Evolutionary conservation across 2,329 filamentous ascomycete genomes (phyloP), one percentile per base, ranked within the genome.

Genomic region (Beauveria scarabaeidicola): DNA sequence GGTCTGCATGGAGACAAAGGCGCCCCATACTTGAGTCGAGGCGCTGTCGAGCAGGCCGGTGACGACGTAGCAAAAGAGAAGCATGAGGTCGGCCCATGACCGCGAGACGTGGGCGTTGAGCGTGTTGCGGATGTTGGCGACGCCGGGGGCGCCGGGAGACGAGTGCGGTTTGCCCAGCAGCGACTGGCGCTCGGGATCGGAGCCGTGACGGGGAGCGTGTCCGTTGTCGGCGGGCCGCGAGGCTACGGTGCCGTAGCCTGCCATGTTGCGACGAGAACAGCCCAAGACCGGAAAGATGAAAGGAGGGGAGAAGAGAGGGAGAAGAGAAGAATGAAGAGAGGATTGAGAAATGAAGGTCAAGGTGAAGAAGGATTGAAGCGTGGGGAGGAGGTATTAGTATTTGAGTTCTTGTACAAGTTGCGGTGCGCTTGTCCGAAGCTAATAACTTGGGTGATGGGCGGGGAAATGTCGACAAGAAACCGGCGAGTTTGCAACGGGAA

Each of bases 1-100:
- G 36, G 89, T 92, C 69, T 92, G 89, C 89, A 92, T 92, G 66
- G 86, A 89, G 44, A 91, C 88, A 66, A 93, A 93, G 3, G 86
- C 86, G 13, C 88, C 87, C 86, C 88, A 92, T 46, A 88, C 87
- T 60, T 85, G 87, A 51, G 89, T 87, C 2, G 88, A 85, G 2
- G 87, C 85, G 72, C 87, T 90, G 72, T 93, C 89, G 8, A 91
- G 79, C 11, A 93, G 76, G 4, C 89, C 89, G 0, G 89, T 92
- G 68, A 91, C 87, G 63, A 89, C 74, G 69, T 91, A 92, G 73
- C 87, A 90, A 29, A 83, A 74, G 4, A 93, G 75, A 43, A 93
- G 77, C 21, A 90, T 75, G 1, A 89, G 63, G 67, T 93, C 89
- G 15, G 85, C 83, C 78, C 84, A 81, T 48, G 81, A 77, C 29